Percentiles rank a stretch among this genome's conserved stretches.
phyloP scores from a whole-genome alignment of 2,329 filamentous ascomycete species.

The Xylaria arbuscula region DNA sequence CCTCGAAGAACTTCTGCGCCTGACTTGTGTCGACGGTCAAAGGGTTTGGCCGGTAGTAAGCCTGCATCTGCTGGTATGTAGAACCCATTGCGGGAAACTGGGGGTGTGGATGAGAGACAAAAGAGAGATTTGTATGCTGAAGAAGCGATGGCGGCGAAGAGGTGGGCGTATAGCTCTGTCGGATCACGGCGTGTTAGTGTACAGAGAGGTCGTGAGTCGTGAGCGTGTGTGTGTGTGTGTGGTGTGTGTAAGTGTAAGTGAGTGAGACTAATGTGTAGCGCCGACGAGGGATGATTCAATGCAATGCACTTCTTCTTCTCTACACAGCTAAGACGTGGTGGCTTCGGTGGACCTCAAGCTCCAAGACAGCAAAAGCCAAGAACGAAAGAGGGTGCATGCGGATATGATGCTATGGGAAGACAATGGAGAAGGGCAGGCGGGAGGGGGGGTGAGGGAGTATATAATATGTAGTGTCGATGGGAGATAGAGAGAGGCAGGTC shows the following conservation, averaged over 20 bases:
- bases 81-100: slow-evolving; percentile 60
- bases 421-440: slow-evolving; percentile 44
- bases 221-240: slow-evolving; percentile 6
- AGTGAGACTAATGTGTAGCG: slow-evolving; percentile 24
- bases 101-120: slow-evolving; percentile 31
- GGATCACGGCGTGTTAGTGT: slow-evolving; percentile 43
- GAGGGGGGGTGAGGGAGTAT: slow-evolving; percentile 39
- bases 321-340: slow-evolving; percentile 20
- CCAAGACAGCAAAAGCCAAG: slow-evolving; percentile 41
- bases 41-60: slow-evolving; percentile 62
- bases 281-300: slow-evolving; percentile 6
- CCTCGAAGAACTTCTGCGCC: slow-evolving; percentile 69
- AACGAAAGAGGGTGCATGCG: slow-evolving; percentile 41
- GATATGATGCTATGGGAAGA: slow-evolving; percentile 43
- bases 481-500: slow-evolving; percentile 43
- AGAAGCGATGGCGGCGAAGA: slow-evolving; percentile 25
- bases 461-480: slow-evolving; percentile 40
- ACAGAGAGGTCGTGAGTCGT: slow-evolving; percentile 35
- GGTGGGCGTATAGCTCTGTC: slow-evolving; percentile 41
- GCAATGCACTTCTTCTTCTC: slow-evolving; percentile 17
- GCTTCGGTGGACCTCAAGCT: slow-evolving; percentile 33
- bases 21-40: slow-evolving; percentile 66
- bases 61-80: slow-evolving; percentile 62
- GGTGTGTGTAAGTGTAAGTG: slow-evolving; percentile 6
- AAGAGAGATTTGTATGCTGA: slow-evolving; percentile 37